A percentile compares a stretch with the other conserved stretches of the same genome.
phyloP scores from a whole-genome alignment of 306 rosid species.

The Cicer cuneatum region DNA sequence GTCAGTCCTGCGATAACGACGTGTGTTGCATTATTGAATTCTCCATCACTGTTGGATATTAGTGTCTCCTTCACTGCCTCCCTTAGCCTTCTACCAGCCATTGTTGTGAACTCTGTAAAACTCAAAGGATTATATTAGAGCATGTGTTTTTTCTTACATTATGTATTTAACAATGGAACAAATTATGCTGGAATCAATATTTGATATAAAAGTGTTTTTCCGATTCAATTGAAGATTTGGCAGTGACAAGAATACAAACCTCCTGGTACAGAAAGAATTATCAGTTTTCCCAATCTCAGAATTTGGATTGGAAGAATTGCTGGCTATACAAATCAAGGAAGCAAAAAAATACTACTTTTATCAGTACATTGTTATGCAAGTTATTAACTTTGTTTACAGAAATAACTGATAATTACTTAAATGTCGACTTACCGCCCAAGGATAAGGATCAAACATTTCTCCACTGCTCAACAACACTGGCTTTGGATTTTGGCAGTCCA shows the following conservation, averaged over 20 bases:
- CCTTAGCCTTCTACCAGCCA: conserved; percentile 82
- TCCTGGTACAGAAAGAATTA: conserved; percentile 92
- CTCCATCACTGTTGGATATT: conserved; percentile 57
- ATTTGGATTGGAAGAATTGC: conserved; percentile 87
- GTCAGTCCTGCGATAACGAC: conserved; percentile 83
- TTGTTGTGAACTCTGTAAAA: conserved; percentile 82
- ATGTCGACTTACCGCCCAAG: conserved; percentile 73
- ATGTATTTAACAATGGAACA: background rate
- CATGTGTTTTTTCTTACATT: background rate
- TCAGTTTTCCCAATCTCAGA: conserved; percentile 76
- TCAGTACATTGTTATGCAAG: conserved; percentile 1
- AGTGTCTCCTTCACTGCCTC: conserved; percentile 75
- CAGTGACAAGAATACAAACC: conserved; percentile 55
- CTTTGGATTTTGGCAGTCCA: conserved; percentile 80
- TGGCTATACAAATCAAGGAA: conserved; percentile 62
- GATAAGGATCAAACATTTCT: conserved; percentile 82
- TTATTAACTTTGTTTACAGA: conserved; percentile 16
- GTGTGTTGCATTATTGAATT: conserved; percentile 61
- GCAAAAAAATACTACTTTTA: background rate
- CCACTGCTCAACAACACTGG: conserved; percentile 73
- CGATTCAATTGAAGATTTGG: background rate
- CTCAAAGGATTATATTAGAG: conserved; percentile 35
- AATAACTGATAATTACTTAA: background rate
- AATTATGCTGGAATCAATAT: background rate
- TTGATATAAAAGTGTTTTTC: background rate